These are phyloP conservation scores for Neurospora sp. DNA, from an alignment of 495 filamentous ascomycete species.

Conservation along the genomic window DNA sequence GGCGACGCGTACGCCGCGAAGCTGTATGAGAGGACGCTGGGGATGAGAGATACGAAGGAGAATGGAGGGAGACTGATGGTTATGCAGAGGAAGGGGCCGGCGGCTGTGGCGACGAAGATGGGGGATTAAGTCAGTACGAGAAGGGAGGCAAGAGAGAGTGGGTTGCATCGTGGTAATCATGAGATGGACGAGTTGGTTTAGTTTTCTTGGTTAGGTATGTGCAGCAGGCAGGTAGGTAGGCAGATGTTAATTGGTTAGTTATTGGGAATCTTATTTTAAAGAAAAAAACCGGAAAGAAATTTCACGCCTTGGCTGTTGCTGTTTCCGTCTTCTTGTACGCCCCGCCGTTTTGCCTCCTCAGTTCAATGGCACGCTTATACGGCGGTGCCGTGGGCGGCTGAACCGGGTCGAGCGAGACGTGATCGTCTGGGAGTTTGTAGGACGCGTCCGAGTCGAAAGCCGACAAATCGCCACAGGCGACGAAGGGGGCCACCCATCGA, in stretches of 20 bases:
- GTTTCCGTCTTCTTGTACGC: constrained; percentile 53
- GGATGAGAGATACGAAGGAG: constrained; percentile 31
- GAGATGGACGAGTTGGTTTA: background rate
- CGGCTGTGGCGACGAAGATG: background rate
- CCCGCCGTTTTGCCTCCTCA: constrained; percentile 66
- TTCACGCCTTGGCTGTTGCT: constrained; percentile 22
- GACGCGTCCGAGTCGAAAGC: constrained; percentile 91
- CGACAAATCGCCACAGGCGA: constrained; percentile 93
- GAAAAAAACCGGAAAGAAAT: background rate
- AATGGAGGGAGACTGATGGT: constrained; percentile 11
- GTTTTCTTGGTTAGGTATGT: no score
- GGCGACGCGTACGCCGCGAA: constrained; percentile 21
- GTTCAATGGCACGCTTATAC: constrained; percentile 81
- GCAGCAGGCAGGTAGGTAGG: background rate
- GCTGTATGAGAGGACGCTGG: constrained; percentile 40
- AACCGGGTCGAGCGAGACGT: constrained; percentile 81
- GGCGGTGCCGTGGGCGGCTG: constrained; percentile 94
- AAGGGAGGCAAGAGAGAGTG: background rate
- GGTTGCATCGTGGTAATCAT: background rate
- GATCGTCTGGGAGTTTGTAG: constrained; percentile 65
- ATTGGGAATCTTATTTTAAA: background rate
- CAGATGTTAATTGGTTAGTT: background rate
- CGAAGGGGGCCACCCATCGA: constrained; percentile 85
- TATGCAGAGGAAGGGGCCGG: constrained; percentile 22
- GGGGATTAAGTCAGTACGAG: background rate